phyloP scores from a whole-genome alignment of 352 stramenopile genomes.

The Globisporangium takayamanum region DNA sequence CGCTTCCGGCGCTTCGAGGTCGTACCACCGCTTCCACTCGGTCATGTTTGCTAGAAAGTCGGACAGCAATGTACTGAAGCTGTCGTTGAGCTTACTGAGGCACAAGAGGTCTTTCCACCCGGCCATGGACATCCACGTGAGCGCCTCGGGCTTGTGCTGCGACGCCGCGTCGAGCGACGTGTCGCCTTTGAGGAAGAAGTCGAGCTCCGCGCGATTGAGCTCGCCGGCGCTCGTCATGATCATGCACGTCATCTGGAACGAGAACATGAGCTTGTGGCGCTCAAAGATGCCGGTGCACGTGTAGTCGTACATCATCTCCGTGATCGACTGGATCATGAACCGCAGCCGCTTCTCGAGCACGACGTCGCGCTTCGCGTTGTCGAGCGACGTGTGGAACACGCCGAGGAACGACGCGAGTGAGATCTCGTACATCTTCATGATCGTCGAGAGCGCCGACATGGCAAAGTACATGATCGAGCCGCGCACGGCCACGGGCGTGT shows the following conservation, averaged over 20 bases:
- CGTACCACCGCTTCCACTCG: constrained; percentile 93
- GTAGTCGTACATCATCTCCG: constrained; percentile 94
- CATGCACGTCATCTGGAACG: constrained; percentile 96
- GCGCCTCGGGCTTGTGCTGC: constrained; percentile 57
- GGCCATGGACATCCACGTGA: constrained; percentile 81
- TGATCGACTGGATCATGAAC: constrained; percentile 89
- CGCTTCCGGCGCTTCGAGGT: constrained; percentile 89
- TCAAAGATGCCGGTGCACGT: constrained; percentile 96
- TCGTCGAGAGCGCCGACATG: constrained; percentile 86
- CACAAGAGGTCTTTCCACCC: constrained; percentile 93
- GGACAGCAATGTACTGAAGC: constrained; percentile 43
- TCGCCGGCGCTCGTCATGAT: constrained; percentile 84
- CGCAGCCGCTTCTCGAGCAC: constrained; percentile 85
- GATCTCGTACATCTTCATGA: constrained; percentile 97
- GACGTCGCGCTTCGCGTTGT: constrained; percentile 88
- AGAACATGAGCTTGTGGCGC: constrained; percentile 97
- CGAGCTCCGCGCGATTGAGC: constrained; percentile 84
- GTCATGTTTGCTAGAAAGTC: constrained; percentile 43
- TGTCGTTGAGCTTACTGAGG: constrained; percentile 64
- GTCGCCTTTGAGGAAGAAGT: constrained; percentile 96
- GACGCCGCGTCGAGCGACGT: constrained; percentile 84
- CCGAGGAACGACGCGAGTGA: constrained; percentile 90
- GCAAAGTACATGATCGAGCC: constrained; percentile 95
- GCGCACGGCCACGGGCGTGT: constrained; percentile 88
- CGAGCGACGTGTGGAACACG: constrained; percentile 88